A percentile compares a stretch with the other conserved stretches of the same genome.
These are phyloP conservation scores for Clavariopsis aquatica DNA, from an alignment of 495 filamentous ascomycete genomes.

Conservation along the genomic window DNA sequence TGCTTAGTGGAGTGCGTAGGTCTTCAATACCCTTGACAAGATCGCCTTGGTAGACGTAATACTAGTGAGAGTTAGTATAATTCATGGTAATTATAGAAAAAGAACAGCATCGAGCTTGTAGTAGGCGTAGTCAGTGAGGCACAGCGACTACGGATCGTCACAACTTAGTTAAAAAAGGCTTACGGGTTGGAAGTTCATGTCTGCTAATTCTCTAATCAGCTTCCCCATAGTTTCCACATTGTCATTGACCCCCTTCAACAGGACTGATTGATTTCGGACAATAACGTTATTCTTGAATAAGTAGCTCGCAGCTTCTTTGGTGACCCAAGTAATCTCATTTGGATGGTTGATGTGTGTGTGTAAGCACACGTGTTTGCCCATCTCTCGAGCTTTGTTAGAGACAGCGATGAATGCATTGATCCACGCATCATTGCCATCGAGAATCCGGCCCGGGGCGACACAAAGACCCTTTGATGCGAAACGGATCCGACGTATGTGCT, in stretches of 20 bases:
- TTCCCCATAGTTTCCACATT: constrained; percentile 52
- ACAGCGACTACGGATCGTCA: no score
- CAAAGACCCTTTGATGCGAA: constrained; percentile 60
- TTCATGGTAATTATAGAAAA: not conserved
- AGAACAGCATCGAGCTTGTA: not conserved
- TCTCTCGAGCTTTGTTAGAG: constrained; percentile 48
- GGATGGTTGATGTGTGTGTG: constrained; percentile 67
- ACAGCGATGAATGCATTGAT: constrained; percentile 52
- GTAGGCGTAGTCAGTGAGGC: no score
- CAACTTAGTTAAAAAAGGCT: constrained; percentile 25
- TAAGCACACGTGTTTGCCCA: constrained; percentile 59
- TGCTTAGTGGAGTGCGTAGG: constrained; percentile 59
- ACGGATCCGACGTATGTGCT: constrained; percentile 52
- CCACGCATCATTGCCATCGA: constrained; percentile 57
- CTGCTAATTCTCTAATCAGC: constrained; percentile 55
- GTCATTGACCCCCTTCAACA: constrained; percentile 60
- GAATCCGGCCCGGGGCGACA: constrained; percentile 56
- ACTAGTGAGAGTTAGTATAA: constrained; percentile 38
- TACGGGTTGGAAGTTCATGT: constrained; percentile 58
- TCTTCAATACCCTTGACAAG: constrained; percentile 60
- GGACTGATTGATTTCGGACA: constrained; percentile 48
- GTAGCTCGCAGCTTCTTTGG: constrained; percentile 50
- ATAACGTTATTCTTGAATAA: constrained; percentile 54
- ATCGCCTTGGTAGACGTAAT: constrained; percentile 63
- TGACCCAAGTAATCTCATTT: constrained; percentile 63